Base-by-base conservation (phyloP, 2,329 filamentous ascomycete species). In the Monosporascus cannonballus region DNA sequence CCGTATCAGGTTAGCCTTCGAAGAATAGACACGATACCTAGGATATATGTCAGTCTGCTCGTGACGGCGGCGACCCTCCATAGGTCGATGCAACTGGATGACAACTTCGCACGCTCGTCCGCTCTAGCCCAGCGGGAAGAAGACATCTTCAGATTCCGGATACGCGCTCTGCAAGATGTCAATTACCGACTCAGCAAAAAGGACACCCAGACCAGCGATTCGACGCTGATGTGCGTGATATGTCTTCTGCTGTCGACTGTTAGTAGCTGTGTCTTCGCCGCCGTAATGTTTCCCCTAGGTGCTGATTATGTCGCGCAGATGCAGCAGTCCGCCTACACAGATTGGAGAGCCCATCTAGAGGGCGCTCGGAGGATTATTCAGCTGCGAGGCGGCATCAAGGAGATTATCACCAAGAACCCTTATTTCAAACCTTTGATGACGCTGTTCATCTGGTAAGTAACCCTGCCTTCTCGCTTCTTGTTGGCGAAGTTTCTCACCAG, bases 141-240 rank as follows among this genome's bases (percentile, higher is more conserved):
- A 42, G 51, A 56, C 47, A 45, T 56, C 15, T 53, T 52, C 27
- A 20, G 37, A 8, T 58, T 58, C 20, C 50, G 56, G 20, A 51
- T 58, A 4, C 51, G 51, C n/a, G 54, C 54, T 36, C 27, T 58
- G 22, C 54, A 50, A 20, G 54, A 58, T 7, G 44, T 58, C 17
- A 58, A 58, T 25, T 41, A 54, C 20, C 48, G 52, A 11, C 49
- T 58, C 20, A 56, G 54, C 45, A 44, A 51, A 18, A 20, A 30
- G 15, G 54, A 58, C 9, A 51, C 51, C 3, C 56, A 58, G 48
- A 56, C 54, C 11, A 58, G 50, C 41, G 56, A 58, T 45, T 54
- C 54, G 25, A 58, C 56, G 17, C 50, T 58, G 30, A 58, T 56
- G 56, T 58, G 54, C 49, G 56, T 58, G 24, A 49, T 58, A 27